These are phyloP conservation scores for Przewalskia tangutica DNA, from an alignment of 257 asterid species.

Conservation along the genomic window DNA sequence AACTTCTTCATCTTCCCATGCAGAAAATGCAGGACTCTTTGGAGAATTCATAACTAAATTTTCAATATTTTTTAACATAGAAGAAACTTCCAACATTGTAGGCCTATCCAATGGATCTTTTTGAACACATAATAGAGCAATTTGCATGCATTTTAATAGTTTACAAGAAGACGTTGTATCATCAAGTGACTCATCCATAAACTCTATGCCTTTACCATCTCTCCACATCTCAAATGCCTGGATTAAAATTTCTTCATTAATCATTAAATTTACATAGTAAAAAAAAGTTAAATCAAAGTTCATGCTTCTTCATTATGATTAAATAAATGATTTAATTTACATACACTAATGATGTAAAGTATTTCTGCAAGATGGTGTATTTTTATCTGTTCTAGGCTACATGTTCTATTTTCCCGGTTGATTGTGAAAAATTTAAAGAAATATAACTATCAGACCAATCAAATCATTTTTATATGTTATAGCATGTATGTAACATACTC, in stretches of 20 bases:
- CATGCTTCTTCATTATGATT: too few species aligned
- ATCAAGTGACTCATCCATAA: slow-evolving; percentile 21
- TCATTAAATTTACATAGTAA: too few species aligned
- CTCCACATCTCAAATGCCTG: slow-evolving; percentile 27
- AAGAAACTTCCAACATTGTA: slow-evolving; percentile 26
- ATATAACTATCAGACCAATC: too few species aligned
- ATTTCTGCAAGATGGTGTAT: too few species aligned
- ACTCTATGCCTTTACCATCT: slow-evolving; percentile 8
- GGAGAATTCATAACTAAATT: slow-evolving; percentile 10
- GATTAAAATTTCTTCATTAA: not conserved
- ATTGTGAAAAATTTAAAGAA: too few species aligned
- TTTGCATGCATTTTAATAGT: slow-evolving; percentile 21
- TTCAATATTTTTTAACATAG: slow-evolving; percentile 16
- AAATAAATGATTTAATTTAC: too few species aligned
- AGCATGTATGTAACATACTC: too few species aligned
- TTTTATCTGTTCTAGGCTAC: too few species aligned
- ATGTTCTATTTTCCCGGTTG: too few species aligned
- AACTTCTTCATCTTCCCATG: not conserved
- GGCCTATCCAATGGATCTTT: slow-evolving; percentile 25
- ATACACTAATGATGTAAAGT: too few species aligned
- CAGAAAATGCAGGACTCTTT: slow-evolving; percentile 21
- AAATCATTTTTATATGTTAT: too few species aligned
- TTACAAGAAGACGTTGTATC: slow-evolving; percentile 17
- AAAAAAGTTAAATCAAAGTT: too few species aligned
- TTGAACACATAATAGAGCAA: slow-evolving; percentile 28